Percentiles rank a stretch among this genome's conserved stretches.
Evolutionary conservation across 805 yeast genomes (phyloP).

Genomic region (Zygosaccharomyces rouxii): DNA sequence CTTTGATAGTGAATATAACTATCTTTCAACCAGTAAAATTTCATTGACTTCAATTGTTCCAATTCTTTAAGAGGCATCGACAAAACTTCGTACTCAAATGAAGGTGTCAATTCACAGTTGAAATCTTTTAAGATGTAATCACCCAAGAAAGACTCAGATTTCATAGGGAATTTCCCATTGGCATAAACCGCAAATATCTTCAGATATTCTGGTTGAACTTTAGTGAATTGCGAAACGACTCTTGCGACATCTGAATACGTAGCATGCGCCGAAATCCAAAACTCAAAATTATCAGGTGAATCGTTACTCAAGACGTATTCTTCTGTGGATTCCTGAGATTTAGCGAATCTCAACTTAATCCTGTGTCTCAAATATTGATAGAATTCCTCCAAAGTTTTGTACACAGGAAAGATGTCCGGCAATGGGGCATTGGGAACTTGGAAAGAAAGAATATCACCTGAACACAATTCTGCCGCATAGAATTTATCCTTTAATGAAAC

Average conservation of each 20-base stretch:
- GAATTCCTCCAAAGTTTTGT: conserved; percentile 41
- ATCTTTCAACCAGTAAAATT: conserved; percentile 66
- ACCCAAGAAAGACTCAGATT: conserved; percentile 32
- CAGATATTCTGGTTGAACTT: conserved; percentile 54
- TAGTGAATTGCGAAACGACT: conserved; percentile 52
- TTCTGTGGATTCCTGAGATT: conserved; percentile 22
- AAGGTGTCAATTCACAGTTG: conserved; percentile 36
- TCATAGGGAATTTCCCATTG: conserved; percentile 51
- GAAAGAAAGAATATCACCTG: conserved; percentile 60
- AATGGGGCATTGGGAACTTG: conserved; percentile 16
- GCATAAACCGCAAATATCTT: conserved; percentile 61
- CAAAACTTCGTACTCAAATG: conserved; percentile 71
- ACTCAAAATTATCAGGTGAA: conserved; percentile 38
- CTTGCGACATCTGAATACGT: conserved; percentile 55
- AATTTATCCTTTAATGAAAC: conserved; percentile 39
- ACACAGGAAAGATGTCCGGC: conserved; percentile 31
- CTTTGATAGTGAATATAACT: conserved; percentile 67
- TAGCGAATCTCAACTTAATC: conserved; percentile 49
- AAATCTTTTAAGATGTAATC: conserved; percentile 38
- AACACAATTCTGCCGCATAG: conserved; percentile 53
- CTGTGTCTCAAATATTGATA: conserved; percentile 56
- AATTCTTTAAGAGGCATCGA: conserved; percentile 69
- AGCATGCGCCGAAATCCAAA: conserved; percentile 67
- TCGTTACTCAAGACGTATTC: conserved; percentile 26
- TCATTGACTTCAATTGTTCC: conserved; percentile 67